Evolutionary conservation across 2,329 filamentous ascomycete species (phyloP), one percentile per base, ranked within the genome.

Genomic region (Graphilbum ipis-grandicollis): DNA sequence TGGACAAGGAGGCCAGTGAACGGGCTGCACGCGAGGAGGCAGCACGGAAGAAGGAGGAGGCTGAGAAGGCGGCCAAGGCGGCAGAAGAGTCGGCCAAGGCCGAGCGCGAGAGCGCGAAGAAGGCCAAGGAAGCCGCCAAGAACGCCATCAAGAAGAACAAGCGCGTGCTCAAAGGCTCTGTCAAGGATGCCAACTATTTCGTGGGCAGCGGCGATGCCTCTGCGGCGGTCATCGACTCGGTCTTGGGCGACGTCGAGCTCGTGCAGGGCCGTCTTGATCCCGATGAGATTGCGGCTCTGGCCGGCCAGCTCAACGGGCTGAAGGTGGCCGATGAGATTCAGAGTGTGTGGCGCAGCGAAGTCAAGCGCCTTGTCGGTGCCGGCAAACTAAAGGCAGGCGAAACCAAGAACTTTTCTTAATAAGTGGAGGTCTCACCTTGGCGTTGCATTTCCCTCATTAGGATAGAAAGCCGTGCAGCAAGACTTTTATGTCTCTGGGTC

Each of bases 71-170:
- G 33, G 73, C 76, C 47, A 82, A 81, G 55, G 85, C 92, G 46
- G 82, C 83, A 14, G 90, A 93, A 57, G 82, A 80, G 48, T 69
- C 77, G 31, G 83, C 85, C 46, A 96, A 96, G 70, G 71, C 68
- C 5, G 76, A 84, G 40, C 81, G 80, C 48, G 85, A 88, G 48
- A 71, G 79, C 44, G 65, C 65, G 52, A 98, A 96, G 75, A 98
- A 98, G 72, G 79, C 81, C 42, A 98, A 96, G 68, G 90, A 98
- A 62, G 88, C 88, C 2, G 90, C 90, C 40, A 98, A 98, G 76
- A 94, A 85, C 53, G 90, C 90, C 13, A 80, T 90, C 51, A 98
- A 98, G 80, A 98, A 98, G 81, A 98, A 98, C 74, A 94, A 94
- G 74, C 84, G 90, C 67, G 80, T 96, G 34, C 76, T 98, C 50